Conservation (phyloP, 2,329 filamentous ascomycete genomes). For the Cercospora janseana region DNA sequence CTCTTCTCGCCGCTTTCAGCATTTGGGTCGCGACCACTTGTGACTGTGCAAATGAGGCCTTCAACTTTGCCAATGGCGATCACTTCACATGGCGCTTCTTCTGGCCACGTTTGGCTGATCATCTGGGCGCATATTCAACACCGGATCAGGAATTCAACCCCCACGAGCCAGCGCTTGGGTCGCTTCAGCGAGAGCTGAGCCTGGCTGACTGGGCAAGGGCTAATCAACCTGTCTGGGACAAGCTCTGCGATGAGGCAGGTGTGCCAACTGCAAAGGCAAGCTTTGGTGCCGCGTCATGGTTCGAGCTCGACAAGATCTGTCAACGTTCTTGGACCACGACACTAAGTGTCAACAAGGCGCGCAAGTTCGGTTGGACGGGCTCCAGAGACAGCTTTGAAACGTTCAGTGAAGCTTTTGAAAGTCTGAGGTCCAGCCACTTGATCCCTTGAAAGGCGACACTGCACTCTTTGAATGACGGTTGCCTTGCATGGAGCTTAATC, state of each 20-base stretch:
- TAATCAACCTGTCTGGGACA: conserved; percentile 42
- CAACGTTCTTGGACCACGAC: conserved; percentile 45
- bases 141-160: conserved; percentile 20
- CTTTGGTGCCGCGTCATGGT: conserved; percentile 49
- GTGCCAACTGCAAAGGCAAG: conserved; percentile 38
- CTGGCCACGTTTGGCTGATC: conserved; percentile 43
- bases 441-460: background rate
- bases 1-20: conserved; percentile 40
- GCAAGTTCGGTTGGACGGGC: conserved; percentile 47
- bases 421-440: conserved; percentile 35
- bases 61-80: conserved; percentile 46
- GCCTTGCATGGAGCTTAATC: too few relatives aligned
- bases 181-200: conserved; percentile 43
- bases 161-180: conserved; percentile 31
- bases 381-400: conserved; percentile 43
- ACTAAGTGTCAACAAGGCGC: conserved; percentile 48
- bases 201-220: conserved; percentile 44
- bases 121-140: conserved; percentile 36
- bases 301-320: conserved; percentile 45
- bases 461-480: background rate
- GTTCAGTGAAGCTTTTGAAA: conserved; percentile 39
- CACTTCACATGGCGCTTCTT: conserved; percentile 41
- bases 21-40: conserved; percentile 39
- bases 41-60: conserved; percentile 40
- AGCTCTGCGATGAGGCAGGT: conserved; percentile 37